Conservation (phyloP, 495 filamentous ascomycete species). For the Lasiosphaeriaceae sp. region DNA sequence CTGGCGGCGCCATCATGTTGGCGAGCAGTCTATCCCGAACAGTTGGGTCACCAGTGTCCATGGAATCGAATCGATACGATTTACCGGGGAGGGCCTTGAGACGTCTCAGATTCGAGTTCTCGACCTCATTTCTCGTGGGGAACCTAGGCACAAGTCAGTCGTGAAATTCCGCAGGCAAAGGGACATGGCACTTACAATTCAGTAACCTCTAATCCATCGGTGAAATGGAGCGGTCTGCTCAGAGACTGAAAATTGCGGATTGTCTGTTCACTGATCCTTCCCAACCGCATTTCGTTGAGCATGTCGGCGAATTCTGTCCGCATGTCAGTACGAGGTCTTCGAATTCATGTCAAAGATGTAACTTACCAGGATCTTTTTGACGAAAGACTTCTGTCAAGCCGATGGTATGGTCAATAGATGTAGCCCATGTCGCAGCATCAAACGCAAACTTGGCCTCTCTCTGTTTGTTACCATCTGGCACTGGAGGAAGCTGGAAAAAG, state of each 20-base stretch:
- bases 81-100: constrained; percentile 70
- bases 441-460: constrained; percentile 83
- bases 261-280: constrained; percentile 66
- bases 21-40: constrained; percentile 72
- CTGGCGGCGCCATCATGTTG: constrained; percentile 87
- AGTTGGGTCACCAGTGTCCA: constrained; percentile 70
- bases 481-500: constrained; percentile 95
- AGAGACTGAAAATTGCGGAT: constrained; percentile 67
- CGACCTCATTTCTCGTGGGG: constrained; percentile 86
- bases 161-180: neutral
- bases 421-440: constrained; percentile 85
- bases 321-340: neutral
- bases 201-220: constrained; percentile 80
- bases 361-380: constrained; percentile 78
- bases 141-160: constrained; percentile 52
- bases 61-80: constrained; percentile 60
- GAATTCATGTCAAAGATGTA: neutral
- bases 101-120: constrained; percentile 72
- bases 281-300: constrained; percentile 96
- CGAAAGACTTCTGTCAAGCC: constrained; percentile 93
- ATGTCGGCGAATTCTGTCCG: constrained; percentile 75
- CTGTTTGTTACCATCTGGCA: constrained; percentile 63
- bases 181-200: constrained; percentile 66
- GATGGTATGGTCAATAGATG: constrained; percentile 92
- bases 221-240: constrained; percentile 62